Evolutionary conservation across 768 basidiomycete species (phyloP), one percentile per base, ranked within the genome.

Genomic region (Pulveroboletus sp.): DNA sequence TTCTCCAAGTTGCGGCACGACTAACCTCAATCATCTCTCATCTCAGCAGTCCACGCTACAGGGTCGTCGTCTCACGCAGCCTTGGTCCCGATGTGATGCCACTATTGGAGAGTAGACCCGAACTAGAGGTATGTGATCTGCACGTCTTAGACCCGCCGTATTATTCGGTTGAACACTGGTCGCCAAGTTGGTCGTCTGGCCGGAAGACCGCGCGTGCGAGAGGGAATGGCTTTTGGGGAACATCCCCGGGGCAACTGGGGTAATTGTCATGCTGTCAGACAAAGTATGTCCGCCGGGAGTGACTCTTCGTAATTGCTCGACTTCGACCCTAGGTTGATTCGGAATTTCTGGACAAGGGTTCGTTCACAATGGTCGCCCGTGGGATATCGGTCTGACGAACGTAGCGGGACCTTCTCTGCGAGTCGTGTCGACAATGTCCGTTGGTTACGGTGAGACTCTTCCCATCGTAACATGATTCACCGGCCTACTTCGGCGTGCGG

Each of bases 381-480:
- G 16, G 20, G 38, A 46, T 46, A 14, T 57, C 20, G 5, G 29
- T 26, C n/a, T 30, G 27, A 29, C 27, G 6, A 11, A 35, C 38
- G 3, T 56, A 86, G 91, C 91, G 54, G 92, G 93, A 4, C 73
- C 85, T 0, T 73, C 65, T 42, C 75, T 99, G 9, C 80, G 79
- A 37, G 84, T 89, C n/a, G 79, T 96, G 3, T 95, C 93, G 1
- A 96, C 94, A 0, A 89, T 95, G 83, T 92, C 90, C 16, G 91
- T 93, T 17, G 92, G 91, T 39, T 89, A 85, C 61, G 89, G 90
- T 89, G 50, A 48, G 77, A 55, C 17, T 35, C 19, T 13, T 34
- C 13, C 13, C 42, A 16, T 23, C 37, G 5, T 14, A 16, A 35
- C 29, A 7, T 2, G 1, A 13, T 22, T 29, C 12, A 16, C 34